Percentiles rank a stretch among this genome's conserved stretches.
Evolutionary conservation across 2,329 filamentous ascomycete genomes (phyloP).

Genomic region (Hypoxylon sp.): DNA sequence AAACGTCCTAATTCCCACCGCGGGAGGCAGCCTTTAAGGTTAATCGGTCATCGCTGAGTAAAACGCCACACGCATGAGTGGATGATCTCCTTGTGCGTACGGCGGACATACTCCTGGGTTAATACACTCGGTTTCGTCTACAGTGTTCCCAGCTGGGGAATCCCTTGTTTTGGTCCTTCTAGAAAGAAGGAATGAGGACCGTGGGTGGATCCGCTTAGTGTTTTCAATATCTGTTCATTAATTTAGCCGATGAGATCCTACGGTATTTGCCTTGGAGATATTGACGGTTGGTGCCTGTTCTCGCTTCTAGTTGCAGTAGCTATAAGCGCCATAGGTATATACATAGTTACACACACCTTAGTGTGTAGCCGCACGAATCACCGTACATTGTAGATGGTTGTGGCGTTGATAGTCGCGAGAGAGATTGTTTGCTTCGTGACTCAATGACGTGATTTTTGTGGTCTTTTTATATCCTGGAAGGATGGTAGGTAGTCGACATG

Average conservation of each 20-base stretch:
- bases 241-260: conserved; percentile 35
- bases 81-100: conserved; percentile 14
- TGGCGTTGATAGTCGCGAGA: conserved; percentile 1
- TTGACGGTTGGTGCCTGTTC: conserved; percentile 17
- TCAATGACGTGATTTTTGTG: conserved; percentile 11
- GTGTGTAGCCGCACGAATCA: conserved; percentile 5
- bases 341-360: not conserved
- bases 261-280: conserved; percentile 11
- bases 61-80: conserved; percentile 15
- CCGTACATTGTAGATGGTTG: conserved; percentile 9
- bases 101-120: conserved; percentile 5
- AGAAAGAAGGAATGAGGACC: conserved; percentile 31
- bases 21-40: conserved; percentile 16
- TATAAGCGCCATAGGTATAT: conserved; percentile 29
- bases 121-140: conserved; percentile 30
- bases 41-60: not conserved
- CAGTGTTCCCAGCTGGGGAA: conserved; percentile 33
- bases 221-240: conserved; percentile 24
- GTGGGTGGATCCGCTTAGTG: conserved; percentile 15
- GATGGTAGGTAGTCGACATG: conserved; percentile 5
- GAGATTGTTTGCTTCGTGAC: conserved; percentile 8
- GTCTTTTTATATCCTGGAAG: conserved; percentile 31
- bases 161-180: conserved; percentile 31
- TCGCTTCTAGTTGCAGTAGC: conserved; percentile 17
- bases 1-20: not conserved